phyloP scores from a whole-genome alignment of 768 basidiomycete genomes.

The Pleurotus tuoliensis region DNA sequence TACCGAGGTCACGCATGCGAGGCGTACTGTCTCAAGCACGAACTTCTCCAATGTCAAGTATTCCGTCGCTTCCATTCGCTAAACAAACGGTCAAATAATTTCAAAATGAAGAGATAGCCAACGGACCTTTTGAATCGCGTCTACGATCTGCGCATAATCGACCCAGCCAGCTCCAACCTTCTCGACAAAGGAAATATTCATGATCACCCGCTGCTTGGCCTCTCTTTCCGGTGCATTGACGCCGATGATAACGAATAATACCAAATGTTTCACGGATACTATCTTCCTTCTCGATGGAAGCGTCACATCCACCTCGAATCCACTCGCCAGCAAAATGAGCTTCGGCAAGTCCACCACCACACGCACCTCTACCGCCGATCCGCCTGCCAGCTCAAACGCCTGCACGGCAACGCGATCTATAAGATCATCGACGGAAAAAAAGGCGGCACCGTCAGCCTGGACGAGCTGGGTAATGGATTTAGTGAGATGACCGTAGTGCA shows the following conservation, averaged over 20 bases:
- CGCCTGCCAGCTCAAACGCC: conserved; percentile 35
- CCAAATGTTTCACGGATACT: conserved; percentile 42
- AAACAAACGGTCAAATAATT: background rate
- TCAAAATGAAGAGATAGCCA: background rate
- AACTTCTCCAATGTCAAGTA: conserved; percentile 64
- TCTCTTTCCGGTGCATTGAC: conserved; percentile 67
- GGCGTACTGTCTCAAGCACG: conserved; percentile 40
- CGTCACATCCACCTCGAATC: conserved; percentile 37
- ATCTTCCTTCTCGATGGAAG: conserved; percentile 16
- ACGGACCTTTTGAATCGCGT: conserved; percentile 30
- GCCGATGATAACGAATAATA: conserved; percentile 58
- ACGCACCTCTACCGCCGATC: conserved; percentile 31
- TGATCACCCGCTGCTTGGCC: conserved; percentile 58
- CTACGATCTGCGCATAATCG: conserved; percentile 34
- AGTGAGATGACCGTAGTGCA: conserved; percentile 64
- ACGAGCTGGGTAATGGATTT: conserved; percentile 39
- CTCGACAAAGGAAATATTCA: conserved; percentile 47
- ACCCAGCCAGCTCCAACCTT: conserved; percentile 17
- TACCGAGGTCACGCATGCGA: conserved; percentile 29
- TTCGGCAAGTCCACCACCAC: conserved; percentile 43
- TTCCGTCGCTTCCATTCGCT: conserved; percentile 44
- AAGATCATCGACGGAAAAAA: conserved; percentile 26
- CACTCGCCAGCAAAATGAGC: conserved; percentile 46
- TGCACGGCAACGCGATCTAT: conserved; percentile 30
- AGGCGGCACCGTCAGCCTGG: conserved; percentile 17